Conservation (phyloP, 1,284 basidiomycete genomes). For the Inonotus obliquus region DNA sequence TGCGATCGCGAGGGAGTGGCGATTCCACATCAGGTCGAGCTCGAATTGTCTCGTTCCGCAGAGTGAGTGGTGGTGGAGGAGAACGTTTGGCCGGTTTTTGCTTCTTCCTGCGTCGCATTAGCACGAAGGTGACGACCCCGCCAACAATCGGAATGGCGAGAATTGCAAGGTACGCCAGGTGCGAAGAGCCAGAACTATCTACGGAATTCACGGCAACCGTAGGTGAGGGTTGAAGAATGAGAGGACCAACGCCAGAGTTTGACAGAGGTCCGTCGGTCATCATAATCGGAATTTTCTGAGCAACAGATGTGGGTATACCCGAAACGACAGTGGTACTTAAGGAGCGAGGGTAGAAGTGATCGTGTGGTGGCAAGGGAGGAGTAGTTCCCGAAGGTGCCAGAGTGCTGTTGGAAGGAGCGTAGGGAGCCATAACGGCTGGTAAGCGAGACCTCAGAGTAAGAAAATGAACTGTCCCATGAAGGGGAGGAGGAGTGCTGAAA, state of each 20-base stretch:
- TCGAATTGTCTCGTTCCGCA: slow-evolving; percentile 4
- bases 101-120: neutral
- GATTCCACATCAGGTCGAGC: neutral
- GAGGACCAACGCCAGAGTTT: slow-evolving; percentile 7
- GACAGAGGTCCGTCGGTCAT: neutral
- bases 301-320: neutral
- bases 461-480: neutral
- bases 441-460: neutral
- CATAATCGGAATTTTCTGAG: neutral
- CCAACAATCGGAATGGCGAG: neutral
- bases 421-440: slow-evolving; percentile 11
- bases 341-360: neutral
- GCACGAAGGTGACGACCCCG: neutral
- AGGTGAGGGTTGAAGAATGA: slow-evolving; percentile 1
- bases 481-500: neutral
- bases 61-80: neutral
- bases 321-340: neutral
- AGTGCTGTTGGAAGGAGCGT: slow-evolving; percentile 10
- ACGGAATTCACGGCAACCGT: neutral
- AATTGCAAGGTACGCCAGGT: slow-evolving; percentile 5
- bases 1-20: slow-evolving; percentile 13
- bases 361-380: neutral
- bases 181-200: neutral
- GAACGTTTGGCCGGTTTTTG: slow-evolving; percentile 1
- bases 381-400: neutral